Evolutionary conservation across 2,329 filamentous ascomycete genomes (phyloP), one percentile per base, ranked within the genome.

Genomic region (Calonectria montana): DNA sequence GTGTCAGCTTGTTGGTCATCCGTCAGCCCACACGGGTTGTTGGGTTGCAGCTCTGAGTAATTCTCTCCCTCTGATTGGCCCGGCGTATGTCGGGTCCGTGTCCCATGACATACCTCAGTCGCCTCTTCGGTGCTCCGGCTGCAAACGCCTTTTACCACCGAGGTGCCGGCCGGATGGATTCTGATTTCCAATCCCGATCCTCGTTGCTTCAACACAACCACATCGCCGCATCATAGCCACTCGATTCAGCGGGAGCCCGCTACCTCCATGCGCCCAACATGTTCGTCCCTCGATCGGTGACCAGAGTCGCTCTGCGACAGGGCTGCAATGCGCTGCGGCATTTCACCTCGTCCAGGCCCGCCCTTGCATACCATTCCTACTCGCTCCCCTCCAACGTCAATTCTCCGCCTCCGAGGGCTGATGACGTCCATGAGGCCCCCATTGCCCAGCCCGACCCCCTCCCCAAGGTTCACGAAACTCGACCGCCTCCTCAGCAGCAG

Each of bases 381-480:
- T 82, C 87, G 18, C 83, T 90, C 39, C 86, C 83, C 62, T 79
- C 87, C 4, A 85, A 83, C 55, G 81, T 83, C 6, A 80, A 83
- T 18, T 78, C 86, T 18, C 79, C 84, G 50, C 80, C 82, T 21
- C 82, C 85, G 18, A 83, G 85, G 69, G 85, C 83, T 77, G 84
- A 86, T 70, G 83, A 84, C 59, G 82, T 86, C 25, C 83, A 85
- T 62, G 86, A 88, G 75, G 86, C 85, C 21, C 86, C 88, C 16
- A 87, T 88, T 74, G 81, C 86, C 16, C 84, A 83, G 65, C 84
- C 87, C 31, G 81, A 85, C 39, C 77, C 82, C 21, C 79, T 89
- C 25, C 88, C 88, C n/a, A 81, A 84, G 72, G 84, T 88, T 55
- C 87, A 89, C 80, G 87, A 90, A 81, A 89, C 88, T 12, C 81